Percentiles rank a stretch among this genome's conserved stretches.
phyloP scores from a whole-genome alignment of 2,329 filamentous ascomycete genomes.

The Diaporthe velutina region DNA sequence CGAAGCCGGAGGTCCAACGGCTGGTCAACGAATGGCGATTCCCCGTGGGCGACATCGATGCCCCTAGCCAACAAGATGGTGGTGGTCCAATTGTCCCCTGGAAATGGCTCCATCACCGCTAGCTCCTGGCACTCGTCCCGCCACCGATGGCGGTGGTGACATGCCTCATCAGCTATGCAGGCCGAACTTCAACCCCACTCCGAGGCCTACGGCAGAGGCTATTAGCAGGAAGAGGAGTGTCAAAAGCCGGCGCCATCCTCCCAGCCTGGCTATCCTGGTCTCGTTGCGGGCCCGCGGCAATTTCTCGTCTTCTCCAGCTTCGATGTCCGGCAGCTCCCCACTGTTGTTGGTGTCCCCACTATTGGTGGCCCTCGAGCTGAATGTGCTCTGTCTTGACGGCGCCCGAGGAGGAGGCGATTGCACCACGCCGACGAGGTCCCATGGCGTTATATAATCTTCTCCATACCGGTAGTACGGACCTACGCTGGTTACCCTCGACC shows the following conservation, averaged over 20 bases:
- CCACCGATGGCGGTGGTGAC: not conserved
- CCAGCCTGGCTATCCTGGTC: conserved; percentile 43
- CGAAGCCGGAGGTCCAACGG: not conserved
- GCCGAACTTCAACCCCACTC: conserved; percentile 49
- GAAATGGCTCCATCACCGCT: not conserved
- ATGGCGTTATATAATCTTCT: conserved; percentile 39
- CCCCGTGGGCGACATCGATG: not conserved
- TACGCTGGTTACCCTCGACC: conserved; percentile 12
- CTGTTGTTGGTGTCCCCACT: conserved; percentile 30
- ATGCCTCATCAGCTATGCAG: not conserved
- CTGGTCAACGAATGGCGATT: not conserved
- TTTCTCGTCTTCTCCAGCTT: conserved; percentile 26
- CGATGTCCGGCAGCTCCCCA: conserved; percentile 20
- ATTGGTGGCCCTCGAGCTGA: conserved; percentile 13
- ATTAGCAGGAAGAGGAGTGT: conserved; percentile 47
- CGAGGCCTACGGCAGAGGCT: conserved; percentile 54
- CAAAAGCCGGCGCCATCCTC: conserved; percentile 53
- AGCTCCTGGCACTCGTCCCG: not conserved
- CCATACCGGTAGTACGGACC: conserved; percentile 37
- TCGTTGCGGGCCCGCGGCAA: conserved; percentile 33
- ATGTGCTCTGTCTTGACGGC: conserved; percentile 17
- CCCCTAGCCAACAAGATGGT: not conserved
- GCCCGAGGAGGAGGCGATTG: conserved; percentile 13
- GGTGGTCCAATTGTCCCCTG: not conserved
- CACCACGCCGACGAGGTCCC: conserved; percentile 26